These are phyloP conservation scores for Conringia planisiliqua DNA, from an alignment of 345 rosid genomes.

Conservation along the genomic window DNA sequence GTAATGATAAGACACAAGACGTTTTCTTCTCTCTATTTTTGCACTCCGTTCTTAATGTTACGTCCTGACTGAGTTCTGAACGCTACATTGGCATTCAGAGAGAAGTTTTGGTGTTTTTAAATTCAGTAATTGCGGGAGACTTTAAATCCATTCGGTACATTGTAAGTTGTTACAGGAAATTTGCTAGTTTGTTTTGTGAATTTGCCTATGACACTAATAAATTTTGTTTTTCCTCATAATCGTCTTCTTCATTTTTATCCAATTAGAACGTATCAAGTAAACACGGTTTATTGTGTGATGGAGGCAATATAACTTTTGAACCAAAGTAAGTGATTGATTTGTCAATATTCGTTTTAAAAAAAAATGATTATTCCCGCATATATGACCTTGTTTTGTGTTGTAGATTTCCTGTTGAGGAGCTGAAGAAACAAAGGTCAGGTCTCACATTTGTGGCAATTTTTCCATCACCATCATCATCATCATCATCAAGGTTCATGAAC, in stretches of 20 bases:
- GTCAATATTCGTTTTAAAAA: not conserved
- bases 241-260: conserved; percentile 6
- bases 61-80: conserved; percentile 6
- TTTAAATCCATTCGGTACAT: conserved; percentile 57
- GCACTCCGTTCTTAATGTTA: not conserved
- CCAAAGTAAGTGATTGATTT: conserved; percentile 44
- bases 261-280: conserved; percentile 66
- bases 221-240: not conserved
- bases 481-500: conserved; percentile 26
- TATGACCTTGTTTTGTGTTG: conserved; percentile 17
- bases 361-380: not conserved
- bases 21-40: not conserved
- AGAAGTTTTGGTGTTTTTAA: conserved; percentile 66
- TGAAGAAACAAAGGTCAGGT: conserved; percentile 56
- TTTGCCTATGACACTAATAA: not conserved
- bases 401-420: conserved; percentile 71
- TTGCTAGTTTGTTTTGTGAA: not conserved
- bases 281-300: conserved; percentile 70
- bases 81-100: conserved; percentile 38
- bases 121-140: conserved; percentile 65
- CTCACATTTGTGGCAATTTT: conserved; percentile 67
- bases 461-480: conserved; percentile 25
- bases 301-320: conserved; percentile 53
- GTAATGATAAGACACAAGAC: conserved; percentile 30
- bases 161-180: conserved; percentile 45